phyloP scores from a whole-genome alignment of 305 asterid species.

The Coffea humblotiana region DNA sequence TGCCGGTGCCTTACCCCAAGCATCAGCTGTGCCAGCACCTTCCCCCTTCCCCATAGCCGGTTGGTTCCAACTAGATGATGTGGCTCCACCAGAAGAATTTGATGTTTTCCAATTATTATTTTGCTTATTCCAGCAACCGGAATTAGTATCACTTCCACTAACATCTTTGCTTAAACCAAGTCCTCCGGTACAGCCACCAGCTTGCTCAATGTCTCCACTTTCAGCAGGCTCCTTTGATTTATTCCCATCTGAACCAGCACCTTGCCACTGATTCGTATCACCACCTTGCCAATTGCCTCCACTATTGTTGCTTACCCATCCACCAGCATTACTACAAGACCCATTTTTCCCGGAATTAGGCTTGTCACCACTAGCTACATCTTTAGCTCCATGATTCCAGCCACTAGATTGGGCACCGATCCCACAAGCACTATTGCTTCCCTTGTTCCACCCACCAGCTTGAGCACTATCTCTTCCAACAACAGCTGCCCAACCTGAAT shows the following conservation, averaged over 20 bases:
- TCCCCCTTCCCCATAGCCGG: background rate
- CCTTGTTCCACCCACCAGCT: slow-evolving; percentile 7
- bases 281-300: slow-evolving; percentile 24
- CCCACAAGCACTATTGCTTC: background rate
- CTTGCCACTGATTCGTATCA: slow-evolving; percentile 23
- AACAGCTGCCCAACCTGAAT: slow-evolving; percentile 31
- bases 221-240: slow-evolving; percentile 34
- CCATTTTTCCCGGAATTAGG: slow-evolving; percentile 12
- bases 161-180: slow-evolving; percentile 24
- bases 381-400: slow-evolving; percentile 1
- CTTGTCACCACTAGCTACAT: background rate
- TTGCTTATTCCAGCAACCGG: slow-evolving; percentile 26
- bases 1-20: slow-evolving; percentile 35
- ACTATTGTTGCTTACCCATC: background rate
- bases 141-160: slow-evolving; percentile 25
- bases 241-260: slow-evolving; percentile 39
- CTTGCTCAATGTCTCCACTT: slow-evolving; percentile 26
- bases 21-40: slow-evolving; percentile 30
- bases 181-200: slow-evolving; percentile 34
- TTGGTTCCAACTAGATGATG: slow-evolving; percentile 23
- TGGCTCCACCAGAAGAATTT: slow-evolving; percentile 14
- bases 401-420: slow-evolving; percentile 10
- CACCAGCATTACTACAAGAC: background rate
- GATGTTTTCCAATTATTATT: slow-evolving; percentile 33
- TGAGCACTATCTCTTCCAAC: slow-evolving; percentile 3